Evolutionary conservation across 495 filamentous ascomycete species (phyloP).

Genomic region (Trichodelitschia bisporula): DNA sequence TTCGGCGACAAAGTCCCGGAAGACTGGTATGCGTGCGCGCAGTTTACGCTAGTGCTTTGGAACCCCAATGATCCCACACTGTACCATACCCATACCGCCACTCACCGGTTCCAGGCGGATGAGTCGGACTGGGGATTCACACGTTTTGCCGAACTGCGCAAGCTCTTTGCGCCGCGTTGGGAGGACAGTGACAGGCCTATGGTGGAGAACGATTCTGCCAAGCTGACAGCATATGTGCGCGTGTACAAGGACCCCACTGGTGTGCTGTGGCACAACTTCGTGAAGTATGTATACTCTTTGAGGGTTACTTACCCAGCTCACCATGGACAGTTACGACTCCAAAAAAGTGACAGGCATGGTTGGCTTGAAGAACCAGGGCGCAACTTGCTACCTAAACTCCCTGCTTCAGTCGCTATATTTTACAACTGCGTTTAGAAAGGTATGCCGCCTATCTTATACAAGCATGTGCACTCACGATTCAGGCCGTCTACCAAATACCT

Average conservation of each 20-base stretch:
- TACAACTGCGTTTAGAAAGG: slow-evolving; percentile 90
- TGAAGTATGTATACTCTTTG: slow-evolving; percentile 30
- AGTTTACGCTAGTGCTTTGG: slow-evolving; percentile 83
- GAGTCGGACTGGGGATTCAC: slow-evolving; percentile 99
- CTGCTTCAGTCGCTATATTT: slow-evolving; percentile 92
- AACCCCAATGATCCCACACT: slow-evolving; percentile 74
- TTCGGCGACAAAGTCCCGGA: slow-evolving; percentile 31
- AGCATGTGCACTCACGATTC: neutral
- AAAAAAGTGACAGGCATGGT: slow-evolving; percentile 98
- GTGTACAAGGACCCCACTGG: slow-evolving; percentile 93
- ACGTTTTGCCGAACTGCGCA: slow-evolving; percentile 61
- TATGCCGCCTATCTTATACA: slow-evolving; percentile 13
- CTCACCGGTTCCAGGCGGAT: slow-evolving; percentile 81
- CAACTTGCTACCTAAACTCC: slow-evolving; percentile 96
- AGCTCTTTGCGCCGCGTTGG: slow-evolving; percentile 50
- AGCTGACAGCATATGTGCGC: slow-evolving; percentile 78
- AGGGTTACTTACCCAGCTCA: neutral
- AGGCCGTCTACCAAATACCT: slow-evolving; percentile 93
- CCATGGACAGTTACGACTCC: slow-evolving; percentile 53
- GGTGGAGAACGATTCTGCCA: slow-evolving; percentile 66
- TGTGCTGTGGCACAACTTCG: slow-evolving; percentile 97
- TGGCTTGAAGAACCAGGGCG: slow-evolving; percentile 89
- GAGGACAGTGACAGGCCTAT: slow-evolving; percentile 46
- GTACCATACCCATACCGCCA: slow-evolving; percentile 40
- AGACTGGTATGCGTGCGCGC: slow-evolving; percentile 88